These are phyloP conservation scores for Gnaphalium uliginosum DNA, from an alignment of 129 eudicot species.

Conservation along the genomic window DNA sequence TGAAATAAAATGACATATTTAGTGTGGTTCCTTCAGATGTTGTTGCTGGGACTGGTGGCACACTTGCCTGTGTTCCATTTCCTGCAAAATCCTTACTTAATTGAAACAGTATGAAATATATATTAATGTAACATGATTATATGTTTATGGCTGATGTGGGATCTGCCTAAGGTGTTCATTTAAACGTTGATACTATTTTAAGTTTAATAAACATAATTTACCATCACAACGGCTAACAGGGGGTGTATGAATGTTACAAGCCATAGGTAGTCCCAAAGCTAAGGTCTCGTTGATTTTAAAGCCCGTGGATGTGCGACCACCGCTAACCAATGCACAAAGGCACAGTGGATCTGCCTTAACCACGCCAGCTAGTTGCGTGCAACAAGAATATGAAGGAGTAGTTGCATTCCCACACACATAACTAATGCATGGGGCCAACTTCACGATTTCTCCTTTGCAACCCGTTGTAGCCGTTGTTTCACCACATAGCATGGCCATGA, in stretches of 20 bases:
- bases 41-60: conserved; percentile 10
- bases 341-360: conserved; percentile 58
- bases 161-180: background rate
- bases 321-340: conserved; percentile 51
- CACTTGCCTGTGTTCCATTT: conserved; percentile 16
- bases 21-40: conserved; percentile 22
- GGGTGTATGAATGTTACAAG: conserved; percentile 61
- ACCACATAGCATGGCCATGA: conserved; percentile 27
- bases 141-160: background rate
- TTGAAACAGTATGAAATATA: no score
- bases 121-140: background rate
- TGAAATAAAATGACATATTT: conserved; percentile 10
- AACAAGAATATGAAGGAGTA: conserved; percentile 68
- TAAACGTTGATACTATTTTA: no score
- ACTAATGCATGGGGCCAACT: conserved; percentile 67
- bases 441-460: conserved; percentile 54
- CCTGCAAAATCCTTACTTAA: conserved; percentile 17
- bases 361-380: conserved; percentile 60
- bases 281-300: conserved; percentile 53
- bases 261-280: conserved; percentile 54
- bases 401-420: conserved; percentile 63
- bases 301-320: conserved; percentile 41
- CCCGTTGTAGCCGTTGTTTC: conserved; percentile 52
- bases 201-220: conserved; percentile 20
- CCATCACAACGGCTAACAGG: conserved; percentile 59